Conservation (phyloP, 2,329 filamentous ascomycete species). For the Calonectria honghensis region DNA sequence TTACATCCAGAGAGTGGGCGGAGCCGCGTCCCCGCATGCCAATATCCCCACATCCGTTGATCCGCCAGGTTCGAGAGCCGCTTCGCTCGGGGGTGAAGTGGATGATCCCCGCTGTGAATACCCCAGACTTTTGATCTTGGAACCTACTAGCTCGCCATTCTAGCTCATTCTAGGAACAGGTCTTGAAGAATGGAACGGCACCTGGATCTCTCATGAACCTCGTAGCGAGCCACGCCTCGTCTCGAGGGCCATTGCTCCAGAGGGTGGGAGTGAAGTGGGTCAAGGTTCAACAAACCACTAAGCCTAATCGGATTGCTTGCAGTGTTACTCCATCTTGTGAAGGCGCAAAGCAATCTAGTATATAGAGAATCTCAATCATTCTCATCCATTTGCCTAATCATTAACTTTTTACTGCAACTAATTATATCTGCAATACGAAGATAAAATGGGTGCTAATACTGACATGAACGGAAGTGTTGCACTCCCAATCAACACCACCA, state of each 20-base stretch:
- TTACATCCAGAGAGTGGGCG: not conserved
- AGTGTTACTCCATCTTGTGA: not conserved
- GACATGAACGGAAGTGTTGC: not conserved
- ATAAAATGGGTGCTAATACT: not conserved
- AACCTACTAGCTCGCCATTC: not conserved
- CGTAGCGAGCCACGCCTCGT: not conserved
- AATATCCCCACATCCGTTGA: not conserved
- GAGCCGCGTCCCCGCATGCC: not conserved
- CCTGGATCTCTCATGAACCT: not conserved
- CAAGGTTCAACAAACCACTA: not conserved
- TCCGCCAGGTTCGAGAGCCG: not conserved
- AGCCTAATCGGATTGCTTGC: not conserved
- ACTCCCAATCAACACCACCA: not conserved
- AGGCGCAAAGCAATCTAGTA: not conserved
- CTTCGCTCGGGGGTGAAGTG: not conserved
- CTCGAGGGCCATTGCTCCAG: not conserved
- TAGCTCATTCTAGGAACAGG: not conserved
- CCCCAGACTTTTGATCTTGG: not conserved
- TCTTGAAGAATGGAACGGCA: not conserved
- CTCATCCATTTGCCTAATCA: not conserved
- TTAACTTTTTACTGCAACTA: not conserved
- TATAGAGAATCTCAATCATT: no score
- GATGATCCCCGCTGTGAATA: not conserved
- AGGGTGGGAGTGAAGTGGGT: not conserved
- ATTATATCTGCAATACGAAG: not conserved